Evolutionary conservation across 495 filamentous ascomycete species (phyloP), one percentile per base, ranked within the genome.

Genomic region (Trichoderma parareesei): DNA sequence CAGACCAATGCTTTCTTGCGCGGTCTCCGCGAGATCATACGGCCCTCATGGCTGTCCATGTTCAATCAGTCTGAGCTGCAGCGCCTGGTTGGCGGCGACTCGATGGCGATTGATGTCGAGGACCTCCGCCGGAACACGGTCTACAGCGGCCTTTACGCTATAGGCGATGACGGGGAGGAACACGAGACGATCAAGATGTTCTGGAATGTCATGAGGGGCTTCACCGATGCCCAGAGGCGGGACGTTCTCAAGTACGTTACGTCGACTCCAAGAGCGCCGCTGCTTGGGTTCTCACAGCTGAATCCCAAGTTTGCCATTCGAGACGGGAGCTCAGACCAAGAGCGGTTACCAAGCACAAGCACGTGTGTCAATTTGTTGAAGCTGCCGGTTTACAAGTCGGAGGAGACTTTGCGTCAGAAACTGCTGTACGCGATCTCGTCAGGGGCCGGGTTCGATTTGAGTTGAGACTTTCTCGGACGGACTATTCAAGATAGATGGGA

Each of bases 301-400:
- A 90, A 87, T 62, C 94, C 94, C 6, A 79, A 81, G 43, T 99
- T 99, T 71, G 92, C 87, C 68, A 97, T 99, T 60, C 78, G 94
- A 7, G 94, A 98, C 73, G 88, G 88, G 0, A 91, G 93, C 7
- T 79, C 79, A 41, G 92, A 98, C 71, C 82, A 94, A 74, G 76
- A 80, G 7, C 76, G 94, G 69, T 77, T 97, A 53, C 96, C 95
- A 35, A 98, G 91, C 72, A 93, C 94, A 20, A 97, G 94, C 71
- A 99, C 94, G 1, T 99, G 94, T 70, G 91, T 99, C 43, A 99
- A 99, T 73, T 74, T 98, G 64, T 74, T 99, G 43, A 99, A 99
- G 78, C 79, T 99, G 67, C 94, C 94, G 20, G 86, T 88, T 61
- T 99, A 98, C 74, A 77, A 70, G 27, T 85, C 80, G 60, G 82